These are phyloP conservation scores for Cetradonia linearis DNA, from an alignment of 495 filamentous ascomycete species.

Conservation along the genomic window DNA sequence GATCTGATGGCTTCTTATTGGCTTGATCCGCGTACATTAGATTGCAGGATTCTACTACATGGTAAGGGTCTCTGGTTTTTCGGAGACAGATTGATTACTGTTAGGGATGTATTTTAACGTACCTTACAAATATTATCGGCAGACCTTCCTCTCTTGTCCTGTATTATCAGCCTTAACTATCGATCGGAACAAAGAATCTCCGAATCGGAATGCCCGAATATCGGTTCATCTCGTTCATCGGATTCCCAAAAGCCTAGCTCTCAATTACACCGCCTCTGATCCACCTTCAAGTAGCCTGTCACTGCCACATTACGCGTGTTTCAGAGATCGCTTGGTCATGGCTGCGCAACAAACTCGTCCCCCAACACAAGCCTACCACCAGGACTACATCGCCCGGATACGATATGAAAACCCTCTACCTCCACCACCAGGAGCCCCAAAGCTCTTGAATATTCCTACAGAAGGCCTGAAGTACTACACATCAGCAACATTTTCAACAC, in stretches of 20 bases:
- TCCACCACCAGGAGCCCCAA: conserved; percentile 84
- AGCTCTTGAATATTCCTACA: conserved; percentile 92
- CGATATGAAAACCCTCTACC: conserved; percentile 92
- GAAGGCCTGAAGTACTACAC: conserved; percentile 83
- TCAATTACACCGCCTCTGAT: not conserved
- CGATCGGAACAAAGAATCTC: not conserved
- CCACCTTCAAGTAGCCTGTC: not conserved
- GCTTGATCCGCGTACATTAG: not conserved
- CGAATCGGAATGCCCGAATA: not conserved
- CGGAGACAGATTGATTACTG: not conserved
- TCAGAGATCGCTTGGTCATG: conserved; percentile 11
- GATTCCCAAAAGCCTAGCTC: not conserved
- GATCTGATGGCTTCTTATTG: not conserved
- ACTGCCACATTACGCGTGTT: not conserved
- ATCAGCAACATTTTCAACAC: conserved; percentile 73
- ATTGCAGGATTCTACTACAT: too few relatives aligned
- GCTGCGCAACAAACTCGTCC: conserved; percentile 27
- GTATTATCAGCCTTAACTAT: too few relatives aligned
- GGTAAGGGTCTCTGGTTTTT: too few relatives aligned
- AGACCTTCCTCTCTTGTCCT: not conserved
- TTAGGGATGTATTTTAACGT: not conserved
- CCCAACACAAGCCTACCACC: conserved; percentile 61
- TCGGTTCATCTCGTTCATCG: not conserved
- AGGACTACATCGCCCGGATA: conserved; percentile 93
- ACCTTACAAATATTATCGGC: not conserved